Evolutionary conservation across 1,284 basidiomycete species (phyloP).

Genomic region (Microbotryum saponariae): DNA sequence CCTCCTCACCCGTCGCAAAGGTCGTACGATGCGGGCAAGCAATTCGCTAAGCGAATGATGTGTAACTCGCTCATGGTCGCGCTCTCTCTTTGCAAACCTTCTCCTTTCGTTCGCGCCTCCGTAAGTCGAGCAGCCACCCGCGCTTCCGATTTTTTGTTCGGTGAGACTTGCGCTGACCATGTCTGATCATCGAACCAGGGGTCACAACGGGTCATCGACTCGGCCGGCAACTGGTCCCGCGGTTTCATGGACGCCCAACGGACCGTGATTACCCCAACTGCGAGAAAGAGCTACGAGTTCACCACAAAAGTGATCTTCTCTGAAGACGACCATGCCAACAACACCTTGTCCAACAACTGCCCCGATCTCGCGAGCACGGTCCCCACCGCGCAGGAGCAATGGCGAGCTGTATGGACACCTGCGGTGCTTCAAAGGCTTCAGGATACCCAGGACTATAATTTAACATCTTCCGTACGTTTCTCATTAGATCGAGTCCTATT

Average conservation of each 20-base stretch:
- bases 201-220: slow-evolving; percentile 54
- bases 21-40: slow-evolving; percentile 42
- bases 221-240: slow-evolving; percentile 33
- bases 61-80: slow-evolving; percentile 39
- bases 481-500: slow-evolving; percentile 42
- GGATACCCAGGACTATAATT: too few relatives aligned
- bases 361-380: too few relatives aligned
- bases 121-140: too few relatives aligned
- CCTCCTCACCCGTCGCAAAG: slow-evolving; percentile 41
- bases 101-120: slow-evolving; percentile 55
- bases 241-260: slow-evolving; percentile 29
- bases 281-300: neutral
- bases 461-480: too few relatives aligned
- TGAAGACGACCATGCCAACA: neutral
- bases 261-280: slow-evolving; percentile 34
- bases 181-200: slow-evolving; percentile 45
- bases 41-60: neutral
- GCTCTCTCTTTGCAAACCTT: slow-evolving; percentile 35
- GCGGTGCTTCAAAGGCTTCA: too few relatives aligned
- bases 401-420: too few relatives aligned
- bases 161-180: too few relatives aligned
- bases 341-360: neutral
- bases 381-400: too few relatives aligned
- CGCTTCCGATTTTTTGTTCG: slow-evolving; percentile 34
- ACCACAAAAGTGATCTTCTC: neutral